Base-by-base conservation (phyloP, 169 alveolate species). In the Toxoplasma gondii region DNA sequence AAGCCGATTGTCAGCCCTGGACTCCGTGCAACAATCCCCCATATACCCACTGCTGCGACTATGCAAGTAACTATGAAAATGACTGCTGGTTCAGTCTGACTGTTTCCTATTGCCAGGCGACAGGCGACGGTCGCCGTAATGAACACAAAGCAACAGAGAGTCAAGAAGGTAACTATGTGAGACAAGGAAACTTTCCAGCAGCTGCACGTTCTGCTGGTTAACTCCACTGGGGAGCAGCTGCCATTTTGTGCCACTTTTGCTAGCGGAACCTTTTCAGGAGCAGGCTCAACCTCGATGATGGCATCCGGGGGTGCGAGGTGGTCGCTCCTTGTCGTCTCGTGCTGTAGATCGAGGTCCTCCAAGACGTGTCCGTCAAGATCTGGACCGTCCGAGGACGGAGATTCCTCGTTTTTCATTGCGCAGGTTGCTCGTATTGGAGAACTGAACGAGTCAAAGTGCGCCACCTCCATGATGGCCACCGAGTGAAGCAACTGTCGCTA, bases 301-400 rank as follows among this genome's bases (percentile, higher is more conserved):
- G 87, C 87, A 39, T 78, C 87, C 27, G 87, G 45, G 34, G 87
- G 87, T 19, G 24, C 78, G 78, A 19, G 29, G 29, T 19, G 78
- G 29, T 64, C 78, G 7, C 31, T 31, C 87, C 44, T 34, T 7
- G 27, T 19, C 45, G 87, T 4, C 34, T 34, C 45, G 34, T 34
- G 41, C 45, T 27, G 87, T 34, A 78, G 87, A 34, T 78, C 87
- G 45, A 78, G 87, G 45, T 78, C 87, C 9, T 78, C 87, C 45
- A 78, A 34, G 39, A 0, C 87, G 87, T 78, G 87, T 0, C 45
- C 87, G 45, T 78, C 87, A 78, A 78, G 45, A 34, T 39, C 45
- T 27, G 53, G 45, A 39, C 34, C 87, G 16, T 10, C 45, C 29
- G 43, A 31, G 44, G 87, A 78, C 4, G 53, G 53, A 5, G 87